phyloP scores from a whole-genome alignment of 2,329 filamentous ascomycete genomes.

The Leptographium lundbergii region DNA sequence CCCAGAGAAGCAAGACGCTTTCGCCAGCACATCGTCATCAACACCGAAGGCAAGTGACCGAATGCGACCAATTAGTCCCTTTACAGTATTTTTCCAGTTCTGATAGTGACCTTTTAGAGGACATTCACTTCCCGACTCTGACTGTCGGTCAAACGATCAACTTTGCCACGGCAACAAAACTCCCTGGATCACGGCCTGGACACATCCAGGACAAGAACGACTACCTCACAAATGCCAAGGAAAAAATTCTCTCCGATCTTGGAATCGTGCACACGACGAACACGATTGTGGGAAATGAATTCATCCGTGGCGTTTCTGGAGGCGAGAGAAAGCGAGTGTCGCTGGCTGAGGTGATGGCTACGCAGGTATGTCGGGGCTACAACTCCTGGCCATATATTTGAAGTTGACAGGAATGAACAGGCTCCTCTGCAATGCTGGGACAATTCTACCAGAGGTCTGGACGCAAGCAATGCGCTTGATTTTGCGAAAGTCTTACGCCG shows the following conservation, averaged over 20 bases:
- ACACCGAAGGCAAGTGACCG: not conserved
- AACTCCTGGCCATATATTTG: no score
- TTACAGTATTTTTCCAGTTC: no score
- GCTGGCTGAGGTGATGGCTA: slow-evolving; percentile 45
- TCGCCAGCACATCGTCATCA: not conserved
- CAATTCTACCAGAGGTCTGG: slow-evolving; percentile 46
- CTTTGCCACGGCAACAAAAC: not conserved
- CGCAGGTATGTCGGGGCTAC: slow-evolving; percentile 15
- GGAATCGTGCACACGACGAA: not conserved
- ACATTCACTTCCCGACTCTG: not conserved
- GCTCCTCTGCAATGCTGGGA: slow-evolving; percentile 52
- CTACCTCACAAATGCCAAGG: not conserved
- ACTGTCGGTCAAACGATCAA: not conserved
- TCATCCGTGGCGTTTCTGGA: slow-evolving; percentile 35
- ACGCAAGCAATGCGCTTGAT: not conserved
- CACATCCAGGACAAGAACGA: not conserved
- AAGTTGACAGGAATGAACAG: slow-evolving; percentile 8
- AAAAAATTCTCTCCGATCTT: not conserved
- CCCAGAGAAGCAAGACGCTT: not conserved
- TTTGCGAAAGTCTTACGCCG: not conserved
- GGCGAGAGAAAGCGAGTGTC: slow-evolving; percentile 58
- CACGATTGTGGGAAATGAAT: not conserved
- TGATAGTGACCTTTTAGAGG: not conserved
- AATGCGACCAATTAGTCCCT: not conserved
- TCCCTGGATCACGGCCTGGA: not conserved